A percentile compares a stretch with the other conserved stretches of the same genome.
Conservation (phyloP, 2,329 filamentous ascomycete genomes). For the Acephala macrosclerotiorum region DNA sequence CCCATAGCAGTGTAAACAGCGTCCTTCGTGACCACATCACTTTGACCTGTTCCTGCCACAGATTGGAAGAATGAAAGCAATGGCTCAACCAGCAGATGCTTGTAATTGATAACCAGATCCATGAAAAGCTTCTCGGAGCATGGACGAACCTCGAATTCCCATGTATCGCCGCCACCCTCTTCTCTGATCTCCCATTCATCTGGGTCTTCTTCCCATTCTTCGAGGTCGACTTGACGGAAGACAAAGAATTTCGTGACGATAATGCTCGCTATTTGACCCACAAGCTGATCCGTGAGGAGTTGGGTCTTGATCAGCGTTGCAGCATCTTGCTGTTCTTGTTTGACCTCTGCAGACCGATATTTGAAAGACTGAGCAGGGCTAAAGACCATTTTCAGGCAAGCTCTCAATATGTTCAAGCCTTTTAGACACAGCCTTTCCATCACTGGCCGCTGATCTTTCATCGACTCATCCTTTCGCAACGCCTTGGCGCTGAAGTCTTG, state of each 20-base stretch:
- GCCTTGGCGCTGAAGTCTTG: conserved; percentile 50
- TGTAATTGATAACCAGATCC: conserved; percentile 89
- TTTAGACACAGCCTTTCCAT: conserved; percentile 83
- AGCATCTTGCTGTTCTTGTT: conserved; percentile 77
- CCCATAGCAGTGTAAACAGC: conserved; percentile 95
- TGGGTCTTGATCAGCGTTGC: conserved; percentile 73
- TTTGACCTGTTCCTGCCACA: conserved; percentile 67
- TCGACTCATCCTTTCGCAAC: conserved; percentile 54
- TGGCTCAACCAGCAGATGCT: conserved; percentile 78
- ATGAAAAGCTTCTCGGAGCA: conserved; percentile 95
- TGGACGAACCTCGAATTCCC: conserved; percentile 90
- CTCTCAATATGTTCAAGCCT: conserved; percentile 81
- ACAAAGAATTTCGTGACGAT: conserved; percentile 90
- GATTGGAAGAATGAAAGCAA: conserved; percentile 84
- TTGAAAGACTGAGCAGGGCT: conserved; percentile 83
- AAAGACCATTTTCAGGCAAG: conserved; percentile 86
- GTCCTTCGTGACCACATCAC: conserved; percentile 85
- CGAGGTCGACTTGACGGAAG: conserved; percentile 83
- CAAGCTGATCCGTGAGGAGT: conserved; percentile 78
- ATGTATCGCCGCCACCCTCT: conserved; percentile 83
- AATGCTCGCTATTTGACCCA: conserved; percentile 81
- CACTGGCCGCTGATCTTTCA: conserved; percentile 64
- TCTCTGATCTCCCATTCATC: conserved; percentile 96
- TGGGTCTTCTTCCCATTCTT: conserved; percentile 92
- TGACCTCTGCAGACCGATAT: conserved; percentile 77